Evolutionary conservation across 1,284 basidiomycete genomes (phyloP).

Genomic region (Apiotrichum brassicae): DNA sequence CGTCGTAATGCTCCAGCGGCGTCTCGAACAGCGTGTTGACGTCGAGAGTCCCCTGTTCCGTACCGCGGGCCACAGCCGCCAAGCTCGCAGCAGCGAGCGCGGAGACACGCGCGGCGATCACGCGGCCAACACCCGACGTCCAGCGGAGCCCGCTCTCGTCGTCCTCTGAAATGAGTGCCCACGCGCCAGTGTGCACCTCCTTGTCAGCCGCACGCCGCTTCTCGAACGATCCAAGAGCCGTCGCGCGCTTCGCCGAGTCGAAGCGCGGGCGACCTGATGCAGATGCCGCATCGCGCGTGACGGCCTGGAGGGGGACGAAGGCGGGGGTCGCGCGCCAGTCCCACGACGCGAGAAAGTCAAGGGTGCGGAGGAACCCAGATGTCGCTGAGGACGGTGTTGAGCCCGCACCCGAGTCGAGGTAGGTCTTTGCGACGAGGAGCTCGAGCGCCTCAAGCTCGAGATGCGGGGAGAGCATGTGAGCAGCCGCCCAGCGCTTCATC

Average conservation of each 20-base stretch:
- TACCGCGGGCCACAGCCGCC: constrained; percentile 33
- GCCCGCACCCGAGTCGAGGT: constrained; percentile 47
- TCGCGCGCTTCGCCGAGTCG: constrained; percentile 52
- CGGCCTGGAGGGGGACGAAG: constrained; percentile 46
- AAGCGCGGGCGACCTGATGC: constrained; percentile 34
- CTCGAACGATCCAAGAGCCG: constrained; percentile 54
- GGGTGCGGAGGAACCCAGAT: constrained; percentile 69
- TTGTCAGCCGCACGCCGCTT: constrained; percentile 44
- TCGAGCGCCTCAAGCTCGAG: constrained; percentile 72
- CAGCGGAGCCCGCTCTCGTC: constrained; percentile 71
- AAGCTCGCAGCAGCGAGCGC: constrained; percentile 69
- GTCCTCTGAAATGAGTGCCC: constrained; percentile 74
- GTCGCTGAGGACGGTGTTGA: constrained; percentile 48
- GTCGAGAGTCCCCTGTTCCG: constrained; percentile 23
- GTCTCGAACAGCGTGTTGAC: constrained; percentile 72
- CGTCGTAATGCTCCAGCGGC: constrained; percentile 76
- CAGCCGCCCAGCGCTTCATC: constrained; percentile 84
- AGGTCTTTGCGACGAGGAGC: constrained; percentile 65
- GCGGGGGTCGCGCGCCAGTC: constrained; percentile 58
- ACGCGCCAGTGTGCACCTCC: constrained; percentile 54
- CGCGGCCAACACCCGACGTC: constrained; percentile 57
- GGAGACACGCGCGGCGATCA: constrained; percentile 64
- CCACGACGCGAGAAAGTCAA: constrained; percentile 76
- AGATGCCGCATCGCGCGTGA: constrained; percentile 34
- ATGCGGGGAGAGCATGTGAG: constrained; percentile 76